Base-by-base conservation (phyloP, 225 moss, liverwort and hornwort genomes). In the Straminergon stramineum region DNA sequence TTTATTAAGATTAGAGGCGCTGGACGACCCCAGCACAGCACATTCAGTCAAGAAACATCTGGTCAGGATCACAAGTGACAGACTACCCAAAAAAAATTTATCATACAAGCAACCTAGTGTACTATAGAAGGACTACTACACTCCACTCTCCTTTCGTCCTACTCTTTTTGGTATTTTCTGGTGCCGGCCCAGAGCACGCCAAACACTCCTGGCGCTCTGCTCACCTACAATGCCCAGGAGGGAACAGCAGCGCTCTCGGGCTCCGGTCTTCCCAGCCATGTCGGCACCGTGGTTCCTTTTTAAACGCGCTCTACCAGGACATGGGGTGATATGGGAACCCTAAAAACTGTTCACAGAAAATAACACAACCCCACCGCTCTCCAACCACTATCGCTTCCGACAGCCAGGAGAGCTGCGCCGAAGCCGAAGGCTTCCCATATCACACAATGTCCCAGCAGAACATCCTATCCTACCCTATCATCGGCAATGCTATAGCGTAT, bases 381-480 rank as follows among this genome's bases (percentile, higher is more conserved):
- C 85, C 73, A n/a, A n/a, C n/a, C 2, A 27, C 16, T 16, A 18
- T 84, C 84, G 88, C 76, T 91, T 91, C 75, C 91, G 86, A 90
- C 80, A 34, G 14, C 15, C 7, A 26, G 28, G 11, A 80, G 83
- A 74, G 81, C 86, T 53, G 86, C 87, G 66, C 67, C 7, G 75
- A 63, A 24, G 66, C 67, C 7, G 75, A 63, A 24, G 15, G 91
- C 51, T 84, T 84, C 91, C 70, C 86, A 90, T 61, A 88, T 93
- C 93, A 93, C 91, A 75, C 86, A 48, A 91, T 93, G 90, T 91
- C 91, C 93, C 84, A 16, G 60, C 86, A 53, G 93, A 91, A 79
- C 83, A 32, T 70, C 82, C 62, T 62, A 69, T 0, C 41, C 63
- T 62, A 69, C 1, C 0, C 30, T 82, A 63, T 3, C n/a, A 82